Base-by-base conservation (phyloP, 1,284 basidiomycete species). In the Leccinum fallax region DNA sequence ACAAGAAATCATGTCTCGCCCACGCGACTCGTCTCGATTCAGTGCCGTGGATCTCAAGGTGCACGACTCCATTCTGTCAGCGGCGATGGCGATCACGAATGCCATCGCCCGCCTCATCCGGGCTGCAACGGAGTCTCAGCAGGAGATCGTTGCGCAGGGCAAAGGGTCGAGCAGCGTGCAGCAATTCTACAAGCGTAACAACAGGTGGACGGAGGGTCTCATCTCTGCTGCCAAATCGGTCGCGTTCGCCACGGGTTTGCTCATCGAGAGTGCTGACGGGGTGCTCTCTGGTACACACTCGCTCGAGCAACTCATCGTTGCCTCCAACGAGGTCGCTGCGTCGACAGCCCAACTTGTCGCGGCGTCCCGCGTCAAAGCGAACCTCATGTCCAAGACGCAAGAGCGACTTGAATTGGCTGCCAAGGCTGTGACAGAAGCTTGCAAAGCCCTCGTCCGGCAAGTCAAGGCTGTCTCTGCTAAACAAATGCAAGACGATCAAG, bases 181-280 rank as follows among this genome's bases (percentile, higher is more conserved):
- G 77, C 97, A 98, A 73, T 99, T 99, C 85, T 99, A 98, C 87
- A 99, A 99, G 83, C 89, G 93, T 65, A 98, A 99, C 87, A 98
- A 99, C 79, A 88, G 97, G 65, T 99, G 97, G 97, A 99, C 97
- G 19, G 97, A 99, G 77, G 97, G 97, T 67, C 89, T 99, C 66
- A 97, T 99, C 69, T 97, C 95, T 34, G 97, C 97, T 24, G 97
- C 97, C 34, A 97, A 97, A 76, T 88, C 97, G 6, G 97, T 99
- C 55, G 97, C 97, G 2, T 97, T 97, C 71, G 95, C 97, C 4
- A 99, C 97, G n/a, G 93, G 88, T 63, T 81, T 98, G 67, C 87
- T 99, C 61, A 99, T 99, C 76, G 97, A 99, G 78, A 92, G 91
- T 63, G 97, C 97, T 13, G 97, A 99, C 75, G 97, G 97, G 63